Conservation (phyloP, 352 stramenopile genomes). For the Pythium pectinolyticum region DNA sequence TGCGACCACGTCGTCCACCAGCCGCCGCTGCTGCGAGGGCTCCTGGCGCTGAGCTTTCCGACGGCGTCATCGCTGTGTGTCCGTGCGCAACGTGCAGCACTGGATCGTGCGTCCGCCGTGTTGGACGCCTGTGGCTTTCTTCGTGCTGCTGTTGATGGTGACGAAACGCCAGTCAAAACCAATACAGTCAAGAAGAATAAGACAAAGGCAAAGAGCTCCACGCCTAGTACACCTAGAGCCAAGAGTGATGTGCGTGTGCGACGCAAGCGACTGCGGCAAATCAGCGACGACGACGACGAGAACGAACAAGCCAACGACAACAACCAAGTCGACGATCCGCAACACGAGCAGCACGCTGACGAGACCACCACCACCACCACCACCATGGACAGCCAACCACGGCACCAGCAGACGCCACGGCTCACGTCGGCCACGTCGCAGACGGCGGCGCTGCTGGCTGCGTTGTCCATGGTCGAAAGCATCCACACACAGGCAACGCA, state of each 20-base stretch:
- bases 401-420: not conserved
- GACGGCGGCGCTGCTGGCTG: conserved; percentile 5
- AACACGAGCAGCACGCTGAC: not conserved
- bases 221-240: not conserved
- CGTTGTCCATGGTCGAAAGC: conserved; percentile 7
- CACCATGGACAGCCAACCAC: not conserved
- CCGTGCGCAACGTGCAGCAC: conserved; percentile 10
- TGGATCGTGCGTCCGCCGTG: conserved; percentile 19
- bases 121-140: conserved; percentile 44
- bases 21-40: conserved; percentile 45
- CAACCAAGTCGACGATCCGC: not conserved
- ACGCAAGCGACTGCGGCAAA: conserved; percentile 39
- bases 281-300: conserved; percentile 20
- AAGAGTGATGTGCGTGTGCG: conserved; percentile 5
- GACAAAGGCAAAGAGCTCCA: not conserved
- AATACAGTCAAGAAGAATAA: not conserved
- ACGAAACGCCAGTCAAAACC: not conserved
- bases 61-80: conserved; percentile 25
- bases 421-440: conserved; percentile 15
- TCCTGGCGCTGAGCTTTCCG: conserved; percentile 33
- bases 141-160: not conserved
- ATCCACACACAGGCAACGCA: not conserved
- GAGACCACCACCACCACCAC: not conserved
- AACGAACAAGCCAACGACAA: not conserved
- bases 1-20: conserved; percentile 74